phyloP scores from a whole-genome alignment of 306 rosid species.

The Oemleria cerasiformis region DNA sequence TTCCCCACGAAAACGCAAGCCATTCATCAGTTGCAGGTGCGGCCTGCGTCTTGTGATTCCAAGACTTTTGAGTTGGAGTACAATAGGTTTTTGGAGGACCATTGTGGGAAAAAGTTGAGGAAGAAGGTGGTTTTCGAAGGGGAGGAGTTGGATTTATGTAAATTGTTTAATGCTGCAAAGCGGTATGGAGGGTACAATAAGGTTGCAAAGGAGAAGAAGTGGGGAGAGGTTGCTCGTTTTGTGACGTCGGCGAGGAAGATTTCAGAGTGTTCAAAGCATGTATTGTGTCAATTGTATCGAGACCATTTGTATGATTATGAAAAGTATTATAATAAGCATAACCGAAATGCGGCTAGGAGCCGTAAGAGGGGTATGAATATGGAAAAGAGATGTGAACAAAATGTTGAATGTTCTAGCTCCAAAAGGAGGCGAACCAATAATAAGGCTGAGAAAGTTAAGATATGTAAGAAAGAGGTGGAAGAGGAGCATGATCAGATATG shows the following conservation, averaged over 20 bases:
- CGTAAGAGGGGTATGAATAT: conserved; percentile 51
- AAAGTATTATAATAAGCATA: conserved; percentile 45
- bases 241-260: conserved; percentile 48
- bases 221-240: conserved; percentile 84
- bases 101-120: conserved; percentile 53
- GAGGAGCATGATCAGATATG: conserved; percentile 86
- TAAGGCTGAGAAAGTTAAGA: conserved; percentile 43
- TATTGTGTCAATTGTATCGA: conserved; percentile 65
- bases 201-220: conserved; percentile 72
- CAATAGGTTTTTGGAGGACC: conserved; percentile 71
- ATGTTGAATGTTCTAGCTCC: conserved; percentile 30
- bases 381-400: conserved; percentile 38
- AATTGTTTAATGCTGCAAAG: conserved; percentile 75
- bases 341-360: conserved; percentile 32
- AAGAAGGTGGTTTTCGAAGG: conserved; percentile 81
- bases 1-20: conserved; percentile 90
- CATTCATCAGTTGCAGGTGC: conserved; percentile 83
- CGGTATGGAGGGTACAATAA: conserved; percentile 83
- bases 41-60: conserved; percentile 74
- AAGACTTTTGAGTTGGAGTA: conserved; percentile 87
- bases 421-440: conserved; percentile 51
- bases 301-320: conserved; percentile 90
- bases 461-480: conserved; percentile 29
- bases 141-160: conserved; percentile 82
- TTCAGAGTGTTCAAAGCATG: conserved; percentile 88